Base-by-base conservation (phyloP, 2,329 filamentous ascomycete species). In the Uncinocarpus reesii region DNA sequence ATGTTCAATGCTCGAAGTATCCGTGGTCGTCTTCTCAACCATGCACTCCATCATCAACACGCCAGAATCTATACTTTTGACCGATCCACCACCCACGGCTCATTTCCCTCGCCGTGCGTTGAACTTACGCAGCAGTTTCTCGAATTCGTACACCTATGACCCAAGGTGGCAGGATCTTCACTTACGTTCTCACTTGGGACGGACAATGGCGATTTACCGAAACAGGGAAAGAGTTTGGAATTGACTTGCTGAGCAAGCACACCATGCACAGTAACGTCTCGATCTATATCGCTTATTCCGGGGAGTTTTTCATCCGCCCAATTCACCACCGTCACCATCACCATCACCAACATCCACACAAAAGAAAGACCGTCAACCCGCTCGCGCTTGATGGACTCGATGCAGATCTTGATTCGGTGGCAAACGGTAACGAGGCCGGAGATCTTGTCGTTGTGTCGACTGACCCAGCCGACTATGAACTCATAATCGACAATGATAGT, bases 251-350 rank as follows among this genome's bases (percentile, higher is more conserved):
- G 58, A 88, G 83, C 65, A 96, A 96, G 64, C 90, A 96, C 65
- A 94, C 87, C 34, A 95, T 96, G 87, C 90, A 96, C 69, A 90
- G 86, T 55, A 83, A 95, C 64, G 89, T 95, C 1, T 84, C 81
- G 29, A 84, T 86, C 1, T 95, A 95, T 63, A 86, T 95, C 54
- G 90, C 89, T 18, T 95, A 82, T 62, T 87, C 85, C 0, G 90
- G 90, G 35, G 90, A 96, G 62, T 96, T 96, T 65, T 92, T 95
- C 63, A 76, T 96, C 53, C 79, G 87, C 11, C 77, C 84, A 2
- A 72, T 57, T 59, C 42, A 52, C 55, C 51, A 53, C 57, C 43
- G 65, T 74, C 18, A 35, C 23, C 32, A 46, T 26, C 26, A 41
- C 45, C 71, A 73, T 11, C 13, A 41, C 45, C 71, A 72, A 11